These are phyloP conservation scores for Punctularia strigosozonata DNA, from an alignment of 768 basidiomycete genomes.

Conservation along the genomic window DNA sequence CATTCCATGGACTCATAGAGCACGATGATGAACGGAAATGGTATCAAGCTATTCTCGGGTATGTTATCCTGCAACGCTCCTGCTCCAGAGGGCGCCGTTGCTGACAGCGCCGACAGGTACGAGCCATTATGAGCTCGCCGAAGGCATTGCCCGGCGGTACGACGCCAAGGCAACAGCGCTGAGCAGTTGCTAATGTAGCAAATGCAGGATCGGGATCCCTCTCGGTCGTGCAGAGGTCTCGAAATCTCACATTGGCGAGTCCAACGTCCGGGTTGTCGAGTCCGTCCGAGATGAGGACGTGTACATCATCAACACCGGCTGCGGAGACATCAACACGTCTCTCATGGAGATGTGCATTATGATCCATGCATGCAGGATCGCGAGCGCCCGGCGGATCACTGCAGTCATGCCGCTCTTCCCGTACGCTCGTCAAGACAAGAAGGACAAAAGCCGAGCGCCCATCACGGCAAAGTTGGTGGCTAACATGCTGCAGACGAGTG, in stretches of 20 bases:
- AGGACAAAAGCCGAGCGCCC: slow-evolving; percentile 96
- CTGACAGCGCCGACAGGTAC: slow-evolving; percentile 44
- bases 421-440: slow-evolving; percentile 96
- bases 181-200: too few species aligned
- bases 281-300: slow-evolving; percentile 98
- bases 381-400: slow-evolving; percentile 95
- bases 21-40: slow-evolving; percentile 41
- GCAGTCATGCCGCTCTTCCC: slow-evolving; percentile 98
- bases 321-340: slow-evolving; percentile 78
- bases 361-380: slow-evolving; percentile 99
- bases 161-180: slow-evolving; percentile 11
- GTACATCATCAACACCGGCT: slow-evolving; percentile 94
- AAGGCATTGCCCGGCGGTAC: slow-evolving; percentile 88
- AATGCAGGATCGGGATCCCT: slow-evolving; percentile 84
- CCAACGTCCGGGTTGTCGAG: slow-evolving; percentile 83
- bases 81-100: neutral
- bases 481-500: slow-evolving; percentile 88
- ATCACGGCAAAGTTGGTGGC: slow-evolving; percentile 98
- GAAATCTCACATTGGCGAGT: slow-evolving; percentile 85
- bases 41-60: slow-evolving; percentile 53
- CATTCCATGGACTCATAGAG: slow-evolving; percentile 15
- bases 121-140: slow-evolving; percentile 90
- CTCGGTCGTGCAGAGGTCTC: slow-evolving; percentile 82
- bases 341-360: slow-evolving; percentile 99
- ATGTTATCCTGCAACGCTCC: slow-evolving; percentile 9